These are phyloP conservation scores for Euphorbia tirucalli DNA, from an alignment of 345 rosid genomes.

Conservation along the genomic window DNA sequence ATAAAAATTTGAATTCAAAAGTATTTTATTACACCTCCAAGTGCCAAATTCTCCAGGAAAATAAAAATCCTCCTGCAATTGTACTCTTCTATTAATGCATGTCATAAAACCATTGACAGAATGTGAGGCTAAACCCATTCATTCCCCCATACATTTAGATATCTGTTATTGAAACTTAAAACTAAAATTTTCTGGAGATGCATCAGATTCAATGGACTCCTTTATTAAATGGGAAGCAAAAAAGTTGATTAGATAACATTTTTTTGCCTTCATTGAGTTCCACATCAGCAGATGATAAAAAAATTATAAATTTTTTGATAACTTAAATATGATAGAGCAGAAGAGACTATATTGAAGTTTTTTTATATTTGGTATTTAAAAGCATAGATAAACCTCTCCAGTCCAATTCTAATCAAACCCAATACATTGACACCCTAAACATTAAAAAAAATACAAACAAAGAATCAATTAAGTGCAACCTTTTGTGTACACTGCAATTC, in stretches of 20 bases:
- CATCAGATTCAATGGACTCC: neutral
- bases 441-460: too few relatives aligned
- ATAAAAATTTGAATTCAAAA: neutral
- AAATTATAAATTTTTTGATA: too few relatives aligned
- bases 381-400: neutral
- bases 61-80: neutral
- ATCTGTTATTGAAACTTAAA: neutral
- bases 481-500: neutral
- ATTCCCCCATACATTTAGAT: neutral
- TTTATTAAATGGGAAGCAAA: neutral
- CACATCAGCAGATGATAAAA: too few relatives aligned
- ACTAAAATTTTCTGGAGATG: neutral
- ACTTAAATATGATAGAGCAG: too few relatives aligned
- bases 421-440: neutral
- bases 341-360: too few relatives aligned
- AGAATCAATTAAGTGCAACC: neutral
- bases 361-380: neutral
- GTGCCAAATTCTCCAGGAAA: neutral
- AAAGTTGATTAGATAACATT: too few relatives aligned
- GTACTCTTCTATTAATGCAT: neutral
- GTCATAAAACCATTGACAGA: neutral
- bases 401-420: neutral
- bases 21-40: slow-evolving; percentile 8
- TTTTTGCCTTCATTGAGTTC: too few relatives aligned
- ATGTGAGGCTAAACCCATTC: neutral